These are phyloP conservation scores for Dioszegia aurantiaca DNA, from an alignment of 768 basidiomycete species.

Conservation along the genomic window DNA sequence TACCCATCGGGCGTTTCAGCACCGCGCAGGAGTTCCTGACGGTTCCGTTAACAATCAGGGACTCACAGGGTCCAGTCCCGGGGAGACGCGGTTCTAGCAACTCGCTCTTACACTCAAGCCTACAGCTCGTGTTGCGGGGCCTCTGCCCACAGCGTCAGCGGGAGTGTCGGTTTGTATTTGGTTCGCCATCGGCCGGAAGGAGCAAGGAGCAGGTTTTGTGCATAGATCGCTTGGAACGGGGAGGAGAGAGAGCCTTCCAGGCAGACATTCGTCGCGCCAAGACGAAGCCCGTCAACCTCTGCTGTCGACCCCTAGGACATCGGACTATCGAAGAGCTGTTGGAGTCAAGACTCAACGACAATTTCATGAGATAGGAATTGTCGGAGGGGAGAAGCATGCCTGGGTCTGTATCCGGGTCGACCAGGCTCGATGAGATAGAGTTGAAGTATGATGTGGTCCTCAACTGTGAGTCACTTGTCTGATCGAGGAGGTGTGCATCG, in stretches of 20 bases:
- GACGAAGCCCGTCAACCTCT: too few relatives aligned
- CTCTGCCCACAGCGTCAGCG: not conserved
- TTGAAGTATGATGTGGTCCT: constrained; percentile 48
- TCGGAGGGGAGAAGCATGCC: constrained; percentile 3
- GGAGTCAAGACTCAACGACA: too few relatives aligned
- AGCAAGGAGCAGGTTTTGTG: not conserved
- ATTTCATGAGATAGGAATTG: not conserved
- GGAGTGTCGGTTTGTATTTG: not conserved
- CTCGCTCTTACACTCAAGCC: not conserved
- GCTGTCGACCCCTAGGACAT: too few relatives aligned
- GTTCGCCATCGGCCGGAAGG: constrained; percentile 7
- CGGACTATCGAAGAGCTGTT: too few relatives aligned
- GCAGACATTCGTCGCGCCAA: too few relatives aligned
- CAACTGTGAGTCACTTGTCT: constrained; percentile 41
- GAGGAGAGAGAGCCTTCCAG: not conserved
- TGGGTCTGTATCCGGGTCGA: constrained; percentile 12
- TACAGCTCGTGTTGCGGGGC: constrained; percentile 7
- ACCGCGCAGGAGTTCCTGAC: too few relatives aligned
- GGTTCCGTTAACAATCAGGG: too few relatives aligned
- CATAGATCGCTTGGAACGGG: not conserved
- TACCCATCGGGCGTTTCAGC: too few relatives aligned
- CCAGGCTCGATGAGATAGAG: constrained; percentile 42
- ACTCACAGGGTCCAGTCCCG: not conserved
- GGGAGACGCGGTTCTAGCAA: constrained; percentile 8
- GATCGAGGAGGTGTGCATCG: too few relatives aligned